phyloP scores from a whole-genome alignment of 2,329 filamentous ascomycete species.

The Colletotrichum orchidophilum region DNA sequence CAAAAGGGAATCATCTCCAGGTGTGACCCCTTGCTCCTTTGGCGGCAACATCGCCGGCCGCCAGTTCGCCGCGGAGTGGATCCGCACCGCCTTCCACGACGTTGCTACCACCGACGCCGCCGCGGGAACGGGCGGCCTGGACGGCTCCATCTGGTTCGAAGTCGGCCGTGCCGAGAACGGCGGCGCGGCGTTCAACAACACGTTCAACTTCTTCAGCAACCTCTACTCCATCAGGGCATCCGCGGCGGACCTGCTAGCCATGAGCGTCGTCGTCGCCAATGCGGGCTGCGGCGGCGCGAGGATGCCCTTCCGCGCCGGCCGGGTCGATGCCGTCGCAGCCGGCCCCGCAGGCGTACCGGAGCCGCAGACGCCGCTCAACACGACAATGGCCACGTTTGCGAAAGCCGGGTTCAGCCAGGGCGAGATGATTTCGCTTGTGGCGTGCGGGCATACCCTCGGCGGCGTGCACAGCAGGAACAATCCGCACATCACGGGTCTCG shows the following conservation, averaged over 20 bases:
- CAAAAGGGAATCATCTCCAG: neutral
- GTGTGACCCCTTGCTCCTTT: conserved; percentile 35
- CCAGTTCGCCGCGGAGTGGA: conserved; percentile 43
- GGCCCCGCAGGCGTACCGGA: conserved; percentile 39
- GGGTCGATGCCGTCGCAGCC: conserved; percentile 38
- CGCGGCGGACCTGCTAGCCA: conserved; percentile 44
- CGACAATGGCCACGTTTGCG: conserved; percentile 36
- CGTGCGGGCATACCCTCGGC: conserved; percentile 40
- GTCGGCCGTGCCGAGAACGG: conserved; percentile 41
- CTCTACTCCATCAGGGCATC: conserved; percentile 37
- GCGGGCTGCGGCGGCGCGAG: conserved; percentile 37
- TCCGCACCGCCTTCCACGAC: conserved; percentile 45
- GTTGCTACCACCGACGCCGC: conserved; percentile 40
- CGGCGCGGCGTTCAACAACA: conserved; percentile 43
- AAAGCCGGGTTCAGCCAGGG: conserved; percentile 36
- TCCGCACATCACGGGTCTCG: conserved; percentile 36
- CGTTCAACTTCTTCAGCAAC: conserved; percentile 37
- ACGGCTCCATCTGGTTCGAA: conserved; percentile 44
- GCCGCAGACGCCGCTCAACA: conserved; percentile 37
- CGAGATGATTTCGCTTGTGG: conserved; percentile 40
- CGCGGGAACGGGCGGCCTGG: conserved; percentile 41
- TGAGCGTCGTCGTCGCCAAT: conserved; percentile 41
- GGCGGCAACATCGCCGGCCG: conserved; percentile 37
- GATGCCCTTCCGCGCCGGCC: conserved; percentile 39
- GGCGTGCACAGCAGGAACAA: conserved; percentile 40